These are phyloP conservation scores for Cephaloascus fragrans DNA, from an alignment of 805 yeast genomes.

Conservation along the genomic window DNA sequence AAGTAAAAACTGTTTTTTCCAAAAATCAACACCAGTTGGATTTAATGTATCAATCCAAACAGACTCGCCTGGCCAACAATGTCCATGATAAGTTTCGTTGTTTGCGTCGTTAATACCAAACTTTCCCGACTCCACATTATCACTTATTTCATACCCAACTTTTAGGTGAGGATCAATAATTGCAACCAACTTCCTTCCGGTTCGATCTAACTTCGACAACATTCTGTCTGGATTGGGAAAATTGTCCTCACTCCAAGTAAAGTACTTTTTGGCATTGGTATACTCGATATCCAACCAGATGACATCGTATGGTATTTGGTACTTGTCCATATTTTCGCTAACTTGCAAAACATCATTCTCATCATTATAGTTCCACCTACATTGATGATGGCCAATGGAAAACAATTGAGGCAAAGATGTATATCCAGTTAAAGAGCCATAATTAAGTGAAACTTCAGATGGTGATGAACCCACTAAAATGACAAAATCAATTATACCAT, in stretches of 20 bases:
- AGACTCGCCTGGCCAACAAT: constrained; percentile 98
- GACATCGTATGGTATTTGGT: constrained; percentile 76
- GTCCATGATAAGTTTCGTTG: constrained; percentile 59
- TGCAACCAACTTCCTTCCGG: constrained; percentile 75
- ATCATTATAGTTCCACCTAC: constrained; percentile 94
- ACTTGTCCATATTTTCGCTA: constrained; percentile 56
- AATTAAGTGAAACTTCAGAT: constrained; percentile 43
- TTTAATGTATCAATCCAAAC: constrained; percentile 85
- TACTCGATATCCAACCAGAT: constrained; percentile 96
- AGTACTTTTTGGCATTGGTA: constrained; percentile 76
- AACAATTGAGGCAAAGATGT: constrained; percentile 67
- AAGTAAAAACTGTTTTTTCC: constrained; percentile 46
- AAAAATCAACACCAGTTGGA: constrained; percentile 47
- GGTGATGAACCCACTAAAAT: constrained; percentile 55
- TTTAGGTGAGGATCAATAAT: constrained; percentile 92
- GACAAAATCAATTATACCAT: constrained; percentile 72
- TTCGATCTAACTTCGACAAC: constrained; percentile 52
- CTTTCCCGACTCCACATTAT: constrained; percentile 28
- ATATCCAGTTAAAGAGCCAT: constrained; percentile 65
- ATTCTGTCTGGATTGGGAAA: constrained; percentile 71
- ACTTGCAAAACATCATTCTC: constrained; percentile 78
- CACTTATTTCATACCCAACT: constrained; percentile 55
- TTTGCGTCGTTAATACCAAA: constrained; percentile 34
- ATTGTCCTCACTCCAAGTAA: constrained; percentile 73
- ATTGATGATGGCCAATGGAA: constrained; percentile 88